Evolutionary conservation across 441 rosid genomes (phyloP), one percentile per base, ranked within the genome.

Genomic region (Populus trichocarpa): DNA sequence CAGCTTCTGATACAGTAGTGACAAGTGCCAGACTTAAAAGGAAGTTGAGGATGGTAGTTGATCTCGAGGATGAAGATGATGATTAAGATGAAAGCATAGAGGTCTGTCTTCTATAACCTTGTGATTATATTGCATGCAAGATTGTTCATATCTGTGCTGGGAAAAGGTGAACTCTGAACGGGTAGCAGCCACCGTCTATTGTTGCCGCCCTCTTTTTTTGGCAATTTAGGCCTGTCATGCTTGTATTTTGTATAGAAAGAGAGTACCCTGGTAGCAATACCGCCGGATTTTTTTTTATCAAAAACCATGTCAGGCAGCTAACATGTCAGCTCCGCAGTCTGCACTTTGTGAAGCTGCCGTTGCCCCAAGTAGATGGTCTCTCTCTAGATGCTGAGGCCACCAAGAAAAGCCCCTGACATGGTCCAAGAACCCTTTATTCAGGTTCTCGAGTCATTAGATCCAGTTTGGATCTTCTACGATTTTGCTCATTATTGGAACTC

Each of bases 11-110:
- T 33, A 77, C 80, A 20, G 63, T 77, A 36, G 33, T 77, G 12
- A 77, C 73, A 77, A 87, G 81, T 74, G 80, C 91, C 42, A 83
- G 82, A 66, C 78, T 75, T 75, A 88, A 89, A 81, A 90, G 97
- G 83, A 91, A 88, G 77, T 12, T 86, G 83, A 88, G 92, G 85
- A 85, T 94, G 88, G 89, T 92, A 28, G 75, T 86, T 71, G 98
- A 91, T 79, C 77, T 70, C 6, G 95, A 92, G 28, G 93, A 88
- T n/a, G 93, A 33, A 6, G 36, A 88, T 69, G 92, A 81, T 46
- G 35, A 85, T 67, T 84, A 74, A 77, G 72, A 57, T 26, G 67
- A 66, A 80, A 73, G 57, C 76, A 67, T 8, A 7, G 16, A 9
- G 69, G 69, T 22, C 69, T 64, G 46, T 40, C 46, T 11, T 40